phyloP scores from a whole-genome alignment of 352 stramenopile species.

The Globisporangium splendens region DNA sequence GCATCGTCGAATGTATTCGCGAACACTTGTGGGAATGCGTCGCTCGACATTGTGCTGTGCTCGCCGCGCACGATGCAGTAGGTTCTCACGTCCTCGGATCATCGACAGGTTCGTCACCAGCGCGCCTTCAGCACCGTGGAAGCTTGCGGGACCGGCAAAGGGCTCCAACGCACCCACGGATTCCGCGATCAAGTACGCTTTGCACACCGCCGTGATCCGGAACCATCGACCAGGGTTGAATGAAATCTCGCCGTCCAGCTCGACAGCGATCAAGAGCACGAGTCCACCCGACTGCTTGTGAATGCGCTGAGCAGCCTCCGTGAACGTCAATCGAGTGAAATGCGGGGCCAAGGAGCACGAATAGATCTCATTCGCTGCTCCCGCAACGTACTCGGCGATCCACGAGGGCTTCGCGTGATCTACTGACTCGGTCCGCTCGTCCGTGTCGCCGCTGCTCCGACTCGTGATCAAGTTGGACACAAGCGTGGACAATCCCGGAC shows the following conservation, averaged over 20 bases:
- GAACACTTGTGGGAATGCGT: slow-evolving; percentile 54
- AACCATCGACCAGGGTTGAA: slow-evolving; percentile 75
- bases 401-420: slow-evolving; percentile 22
- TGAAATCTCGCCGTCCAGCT: slow-evolving; percentile 55
- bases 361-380: slow-evolving; percentile 82
- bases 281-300: slow-evolving; percentile 68
- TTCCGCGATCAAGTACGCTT: slow-evolving; percentile 77
- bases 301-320: slow-evolving; percentile 60
- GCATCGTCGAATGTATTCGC: slow-evolving; percentile 54
- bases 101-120: slow-evolving; percentile 29
- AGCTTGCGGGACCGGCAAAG: slow-evolving; percentile 26
- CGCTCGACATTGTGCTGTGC: slow-evolving; percentile 75
- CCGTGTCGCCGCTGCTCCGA: slow-evolving; percentile 42
- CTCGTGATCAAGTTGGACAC: slow-evolving; percentile 85
- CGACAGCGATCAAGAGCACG: slow-evolving; percentile 73
- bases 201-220: slow-evolving; percentile 44
- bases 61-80: slow-evolving; percentile 45
- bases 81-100: slow-evolving; percentile 32
- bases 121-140: slow-evolving; percentile 15
- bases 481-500: slow-evolving; percentile 74
- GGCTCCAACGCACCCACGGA: slow-evolving; percentile 50
- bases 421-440: neutral
- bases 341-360: slow-evolving; percentile 47
- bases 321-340: slow-evolving; percentile 76
- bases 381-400: slow-evolving; percentile 75